These are phyloP conservation scores for Ustilago crameri DNA, from an alignment of 1,284 basidiomycete species.

Conservation along the genomic window DNA sequence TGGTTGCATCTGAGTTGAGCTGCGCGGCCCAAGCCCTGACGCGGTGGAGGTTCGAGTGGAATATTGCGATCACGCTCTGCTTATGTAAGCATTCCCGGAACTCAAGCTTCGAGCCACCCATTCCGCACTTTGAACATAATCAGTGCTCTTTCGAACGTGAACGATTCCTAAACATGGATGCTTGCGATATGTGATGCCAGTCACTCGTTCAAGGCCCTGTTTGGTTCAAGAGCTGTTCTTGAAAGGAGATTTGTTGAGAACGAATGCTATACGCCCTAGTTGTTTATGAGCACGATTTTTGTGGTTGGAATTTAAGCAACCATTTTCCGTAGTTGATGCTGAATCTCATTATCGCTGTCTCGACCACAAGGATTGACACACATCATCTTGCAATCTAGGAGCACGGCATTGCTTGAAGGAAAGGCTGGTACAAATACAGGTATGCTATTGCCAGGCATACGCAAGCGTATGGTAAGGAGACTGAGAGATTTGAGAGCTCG, in stretches of 20 bases:
- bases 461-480: neutral
- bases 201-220: too few relatives aligned
- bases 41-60: conserved; percentile 40
- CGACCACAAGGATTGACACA: too few relatives aligned
- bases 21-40: conserved; percentile 43
- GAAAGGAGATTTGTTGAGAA: too few relatives aligned
- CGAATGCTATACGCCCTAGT: too few relatives aligned
- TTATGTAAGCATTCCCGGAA: conserved; percentile 29
- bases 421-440: conserved; percentile 5
- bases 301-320: neutral
- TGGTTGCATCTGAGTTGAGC: conserved; percentile 20
- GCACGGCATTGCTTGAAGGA: too few relatives aligned
- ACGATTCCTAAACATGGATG: too few relatives aligned
- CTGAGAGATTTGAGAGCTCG: neutral
- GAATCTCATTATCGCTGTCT: too few relatives aligned
- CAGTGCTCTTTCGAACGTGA: too few relatives aligned
- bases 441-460: neutral
- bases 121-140: neutral
- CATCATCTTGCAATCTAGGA: too few relatives aligned
- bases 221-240: neutral
- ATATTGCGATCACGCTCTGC: conserved; percentile 31
- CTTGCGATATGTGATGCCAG: too few relatives aligned
- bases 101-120: neutral
- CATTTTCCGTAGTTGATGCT: too few relatives aligned
- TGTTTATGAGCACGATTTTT: neutral